Percentiles rank a stretch among this genome's conserved stretches.
phyloP scores from a whole-genome alignment of 1,284 basidiomycete species.

The Omphalotus olearius region DNA sequence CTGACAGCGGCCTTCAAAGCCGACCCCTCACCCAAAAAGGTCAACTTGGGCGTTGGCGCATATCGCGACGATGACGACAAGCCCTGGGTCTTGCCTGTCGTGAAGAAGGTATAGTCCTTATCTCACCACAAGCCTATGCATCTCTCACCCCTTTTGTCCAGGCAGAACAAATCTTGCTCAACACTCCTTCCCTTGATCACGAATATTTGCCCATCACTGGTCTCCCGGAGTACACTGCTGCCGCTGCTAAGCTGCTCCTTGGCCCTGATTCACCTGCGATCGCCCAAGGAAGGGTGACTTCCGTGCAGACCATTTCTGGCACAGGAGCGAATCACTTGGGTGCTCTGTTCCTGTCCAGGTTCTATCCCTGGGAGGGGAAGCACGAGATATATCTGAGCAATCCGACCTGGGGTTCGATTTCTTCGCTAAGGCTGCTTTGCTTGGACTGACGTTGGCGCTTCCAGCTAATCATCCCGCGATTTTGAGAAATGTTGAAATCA shows the following conservation, averaged over 20 bases:
- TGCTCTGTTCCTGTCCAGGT: constrained; percentile 82
- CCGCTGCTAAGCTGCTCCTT: constrained; percentile 81
- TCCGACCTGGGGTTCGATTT: constrained; percentile 85
- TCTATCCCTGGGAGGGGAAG: constrained; percentile 71
- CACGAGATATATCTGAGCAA: constrained; percentile 80
- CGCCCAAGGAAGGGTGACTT: constrained; percentile 64
- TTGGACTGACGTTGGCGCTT: constrained; percentile 6
- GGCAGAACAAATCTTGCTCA: constrained; percentile 73
- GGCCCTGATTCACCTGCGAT: constrained; percentile 73
- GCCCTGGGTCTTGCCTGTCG: constrained; percentile 90
- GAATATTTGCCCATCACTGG: constrained; percentile 95
- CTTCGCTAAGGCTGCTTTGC: constrained; percentile 8
- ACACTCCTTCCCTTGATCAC: constrained; percentile 78
- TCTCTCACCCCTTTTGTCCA: constrained; percentile 26
- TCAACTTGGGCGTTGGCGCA: constrained; percentile 91
- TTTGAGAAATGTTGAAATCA: constrained; percentile 80
- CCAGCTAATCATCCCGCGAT: constrained; percentile 90
- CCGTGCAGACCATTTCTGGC: constrained; percentile 91
- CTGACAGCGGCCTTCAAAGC: constrained; percentile 86
- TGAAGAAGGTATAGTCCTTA: constrained; percentile 68
- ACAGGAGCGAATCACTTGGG: constrained; percentile 96
- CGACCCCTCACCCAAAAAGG: constrained; percentile 76
- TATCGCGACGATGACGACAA: constrained; percentile 84
- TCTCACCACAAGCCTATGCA: constrained; percentile 10
- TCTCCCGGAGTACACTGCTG: constrained; percentile 74